Percentiles rank a stretch among this genome's conserved stretches.
Conservation (phyloP, 345 rosid genomes). For the Eutrema japonicum region DNA sequence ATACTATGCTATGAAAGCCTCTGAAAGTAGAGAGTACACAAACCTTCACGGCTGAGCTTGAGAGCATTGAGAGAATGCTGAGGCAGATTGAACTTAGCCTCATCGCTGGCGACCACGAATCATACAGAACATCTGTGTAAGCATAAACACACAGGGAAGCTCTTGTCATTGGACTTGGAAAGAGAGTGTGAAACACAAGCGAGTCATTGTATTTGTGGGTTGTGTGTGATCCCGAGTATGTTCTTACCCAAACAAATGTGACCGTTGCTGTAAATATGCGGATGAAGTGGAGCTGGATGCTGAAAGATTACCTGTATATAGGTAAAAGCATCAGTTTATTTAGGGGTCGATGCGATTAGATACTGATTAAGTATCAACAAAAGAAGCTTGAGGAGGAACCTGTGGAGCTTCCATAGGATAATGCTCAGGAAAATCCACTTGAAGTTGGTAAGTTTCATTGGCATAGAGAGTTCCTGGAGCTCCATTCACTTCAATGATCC, state of each 20-base stretch:
- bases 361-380: not conserved
- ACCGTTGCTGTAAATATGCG: conserved; percentile 97
- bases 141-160: not conserved
- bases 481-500: conserved; percentile 66
- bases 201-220: conserved; percentile 3
- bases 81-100: conserved; percentile 95
- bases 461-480: conserved; percentile 62
- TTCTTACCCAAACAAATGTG: conserved; percentile 93
- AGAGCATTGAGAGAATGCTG: conserved; percentile 98
- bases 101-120: conserved; percentile 99
- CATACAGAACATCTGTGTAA: conserved; percentile 76
- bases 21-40: not conserved
- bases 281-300: conserved; percentile 93
- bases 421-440: conserved; percentile 55
- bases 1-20: not conserved
- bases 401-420: conserved; percentile 49
- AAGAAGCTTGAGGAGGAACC: conserved; percentile 24
- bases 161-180: not conserved
- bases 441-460: conserved; percentile 64
- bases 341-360: not conserved
- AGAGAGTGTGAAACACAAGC: not conserved
- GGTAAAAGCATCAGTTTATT: not conserved
- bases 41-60: conserved; percentile 94
- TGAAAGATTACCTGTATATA: conserved; percentile 78
- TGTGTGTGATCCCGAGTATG: not conserved